Evolutionary conservation across 1,284 basidiomycete genomes (phyloP).

Genomic region (Sphagnurus paluster): DNA sequence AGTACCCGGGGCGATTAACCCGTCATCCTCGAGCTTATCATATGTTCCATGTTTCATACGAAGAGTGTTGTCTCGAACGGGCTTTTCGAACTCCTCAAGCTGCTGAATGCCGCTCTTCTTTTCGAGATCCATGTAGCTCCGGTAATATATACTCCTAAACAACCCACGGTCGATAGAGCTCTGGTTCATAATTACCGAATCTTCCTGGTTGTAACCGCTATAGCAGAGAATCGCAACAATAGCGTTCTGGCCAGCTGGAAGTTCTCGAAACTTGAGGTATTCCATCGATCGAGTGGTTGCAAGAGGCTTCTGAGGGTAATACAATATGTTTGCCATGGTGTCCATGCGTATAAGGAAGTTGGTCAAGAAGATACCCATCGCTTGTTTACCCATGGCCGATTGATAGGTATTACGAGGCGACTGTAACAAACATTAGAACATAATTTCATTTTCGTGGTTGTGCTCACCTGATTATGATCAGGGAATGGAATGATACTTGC

Average conservation of each 20-base stretch:
- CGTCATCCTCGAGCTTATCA: slow-evolving; percentile 97
- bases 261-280: slow-evolving; percentile 95
- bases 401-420: slow-evolving; percentile 99
- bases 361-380: slow-evolving; percentile 97
- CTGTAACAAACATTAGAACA: slow-evolving; percentile 40
- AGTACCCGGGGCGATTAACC: slow-evolving; percentile 93
- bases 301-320: slow-evolving; percentile 98
- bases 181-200: slow-evolving; percentile 99
- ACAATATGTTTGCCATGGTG: slow-evolving; percentile 98
- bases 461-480: slow-evolving; percentile 95
- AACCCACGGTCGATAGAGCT: slow-evolving; percentile 97
- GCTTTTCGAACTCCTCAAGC: slow-evolving; percentile 97
- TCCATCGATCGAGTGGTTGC: slow-evolving; percentile 99
- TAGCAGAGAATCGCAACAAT: slow-evolving; percentile 99
- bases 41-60: slow-evolving; percentile 99
- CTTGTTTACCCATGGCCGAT: slow-evolving; percentile 99
- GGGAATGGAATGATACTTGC: slow-evolving; percentile 99
- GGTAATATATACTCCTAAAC: slow-evolving; percentile 98
- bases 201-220: slow-evolving; percentile 99
- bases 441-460: neutral
- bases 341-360: slow-evolving; percentile 98
- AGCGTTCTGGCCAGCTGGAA: slow-evolving; percentile 97
- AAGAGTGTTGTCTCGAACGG: slow-evolving; percentile 89
- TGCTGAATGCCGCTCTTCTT: slow-evolving; percentile 95
- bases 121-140: slow-evolving; percentile 97